Percentiles rank a stretch among this genome's conserved stretches.
phyloP scores from a whole-genome alignment of 2,329 filamentous ascomycete genomes.

The Cordyceps tenuipes region DNA sequence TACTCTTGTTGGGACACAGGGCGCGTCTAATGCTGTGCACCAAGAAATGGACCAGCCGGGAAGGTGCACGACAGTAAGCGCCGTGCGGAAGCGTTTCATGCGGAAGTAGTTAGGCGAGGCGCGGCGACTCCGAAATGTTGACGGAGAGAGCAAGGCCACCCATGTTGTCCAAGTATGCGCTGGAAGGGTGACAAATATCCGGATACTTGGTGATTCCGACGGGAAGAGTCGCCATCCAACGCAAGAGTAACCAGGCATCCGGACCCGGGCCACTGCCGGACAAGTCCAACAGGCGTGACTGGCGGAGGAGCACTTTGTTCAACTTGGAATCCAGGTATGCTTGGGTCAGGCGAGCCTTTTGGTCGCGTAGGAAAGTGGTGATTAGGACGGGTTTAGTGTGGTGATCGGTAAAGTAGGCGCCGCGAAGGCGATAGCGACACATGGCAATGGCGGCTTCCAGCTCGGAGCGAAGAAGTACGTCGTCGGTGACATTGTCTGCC shows the following conservation, averaged over 20 bases:
- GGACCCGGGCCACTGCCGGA: not conserved
- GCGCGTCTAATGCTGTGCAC: no score
- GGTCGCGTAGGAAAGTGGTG: not conserved
- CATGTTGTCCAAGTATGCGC: no score
- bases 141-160: no score
- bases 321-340: not conserved
- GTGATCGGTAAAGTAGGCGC: not conserved
- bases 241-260: not conserved
- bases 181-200: not conserved
- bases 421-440: not conserved
- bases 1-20: no score
- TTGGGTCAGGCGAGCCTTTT: not conserved
- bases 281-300: not conserved
- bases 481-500: not conserved
- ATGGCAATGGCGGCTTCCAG: not conserved
- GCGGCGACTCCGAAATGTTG: not conserved
- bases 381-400: conserved; percentile 3
- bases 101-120: no score
- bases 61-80: not conserved
- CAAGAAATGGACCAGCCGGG: no score
- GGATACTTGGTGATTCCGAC: not conserved
- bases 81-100: not conserved
- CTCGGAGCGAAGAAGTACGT: not conserved
- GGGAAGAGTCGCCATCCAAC: not conserved
- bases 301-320: not conserved